Evolutionary conservation across 768 basidiomycete genomes (phyloP).

Genomic region (Myochromella boudieri): DNA sequence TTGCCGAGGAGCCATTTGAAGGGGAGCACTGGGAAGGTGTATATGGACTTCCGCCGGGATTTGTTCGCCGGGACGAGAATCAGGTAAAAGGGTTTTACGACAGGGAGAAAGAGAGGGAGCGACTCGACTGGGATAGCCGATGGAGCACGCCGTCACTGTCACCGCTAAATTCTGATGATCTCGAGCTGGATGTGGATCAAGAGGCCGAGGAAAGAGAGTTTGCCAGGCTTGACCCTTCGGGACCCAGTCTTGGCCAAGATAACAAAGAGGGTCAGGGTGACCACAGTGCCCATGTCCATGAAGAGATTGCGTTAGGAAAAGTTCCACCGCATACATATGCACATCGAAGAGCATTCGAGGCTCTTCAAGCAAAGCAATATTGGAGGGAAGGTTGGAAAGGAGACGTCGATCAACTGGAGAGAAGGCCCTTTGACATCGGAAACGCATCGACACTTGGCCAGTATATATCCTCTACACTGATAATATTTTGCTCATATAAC

Average conservation of each 20-base stretch:
- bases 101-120: slow-evolving; percentile 20
- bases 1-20: slow-evolving; percentile 81
- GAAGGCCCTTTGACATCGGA: slow-evolving; percentile 54
- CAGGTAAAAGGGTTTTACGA: slow-evolving; percentile 30
- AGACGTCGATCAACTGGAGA: slow-evolving; percentile 35
- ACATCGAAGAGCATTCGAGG: slow-evolving; percentile 60
- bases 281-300: slow-evolving; percentile 1
- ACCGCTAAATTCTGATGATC: slow-evolving; percentile 56
- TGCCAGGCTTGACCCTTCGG: slow-evolving; percentile 1
- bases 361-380: slow-evolving; percentile 63
- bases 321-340: slow-evolving; percentile 36
- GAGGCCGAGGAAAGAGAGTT: slow-evolving; percentile 12
- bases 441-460: slow-evolving; percentile 74
- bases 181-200: slow-evolving; percentile 33
- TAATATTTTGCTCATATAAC: background rate
- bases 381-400: slow-evolving; percentile 70
- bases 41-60: slow-evolving; percentile 53
- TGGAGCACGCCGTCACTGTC: slow-evolving; percentile 71
- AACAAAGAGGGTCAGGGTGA: background rate
- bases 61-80: slow-evolving; percentile 31
- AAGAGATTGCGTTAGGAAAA: slow-evolving; percentile 8
- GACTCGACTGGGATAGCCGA: slow-evolving; percentile 37
- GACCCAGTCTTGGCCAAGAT: slow-evolving; percentile 1
- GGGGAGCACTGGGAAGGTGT: slow-evolving; percentile 85
- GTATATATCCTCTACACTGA: slow-evolving; percentile 4